Evolutionary conservation across 169 alveolate genomes (phyloP).

Genomic region (Eimeria tenella): DNA sequence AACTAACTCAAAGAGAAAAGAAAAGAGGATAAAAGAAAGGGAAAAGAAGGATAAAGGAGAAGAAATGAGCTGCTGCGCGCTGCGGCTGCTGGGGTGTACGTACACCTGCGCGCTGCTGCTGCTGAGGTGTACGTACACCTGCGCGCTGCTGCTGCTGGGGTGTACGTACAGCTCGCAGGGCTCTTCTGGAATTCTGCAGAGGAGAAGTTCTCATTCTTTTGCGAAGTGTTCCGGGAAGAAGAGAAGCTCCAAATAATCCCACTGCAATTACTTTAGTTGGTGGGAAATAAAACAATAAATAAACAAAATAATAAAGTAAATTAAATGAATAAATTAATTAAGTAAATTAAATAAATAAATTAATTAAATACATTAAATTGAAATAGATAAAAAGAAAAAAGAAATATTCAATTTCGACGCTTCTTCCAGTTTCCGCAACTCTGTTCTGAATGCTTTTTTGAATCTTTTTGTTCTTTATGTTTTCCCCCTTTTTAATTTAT

Average conservation of each 20-base stretch:
- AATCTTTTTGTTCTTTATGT: too few relatives aligned
- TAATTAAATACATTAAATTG: neutral
- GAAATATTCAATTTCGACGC: neutral
- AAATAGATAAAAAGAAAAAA: neutral
- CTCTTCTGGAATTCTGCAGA: conserved; percentile 56
- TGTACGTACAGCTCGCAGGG: conserved; percentile 54
- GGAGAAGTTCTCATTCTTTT: conserved; percentile 55
- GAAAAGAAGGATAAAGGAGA: too few relatives aligned
- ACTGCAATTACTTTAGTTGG: conserved; percentile 68
- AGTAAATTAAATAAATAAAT: too few relatives aligned
- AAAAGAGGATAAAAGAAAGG: too few relatives aligned
- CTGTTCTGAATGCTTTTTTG: neutral
- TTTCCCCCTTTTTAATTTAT: too few relatives aligned
- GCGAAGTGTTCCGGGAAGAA: conserved; percentile 51
- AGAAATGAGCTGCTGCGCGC: neutral
- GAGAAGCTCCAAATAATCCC: conserved; percentile 47
- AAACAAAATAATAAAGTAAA: neutral
- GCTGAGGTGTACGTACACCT: too few relatives aligned
- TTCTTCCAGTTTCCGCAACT: too few relatives aligned
- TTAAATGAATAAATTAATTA: too few relatives aligned
- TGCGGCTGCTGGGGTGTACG: neutral
- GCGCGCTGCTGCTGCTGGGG: conserved; percentile 15
- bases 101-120: neutral
- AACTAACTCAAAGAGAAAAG: neutral
- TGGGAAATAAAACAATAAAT: neutral